phyloP scores from a whole-genome alignment of 495 filamentous ascomycete species.

The Aspergillus kassunensis region DNA sequence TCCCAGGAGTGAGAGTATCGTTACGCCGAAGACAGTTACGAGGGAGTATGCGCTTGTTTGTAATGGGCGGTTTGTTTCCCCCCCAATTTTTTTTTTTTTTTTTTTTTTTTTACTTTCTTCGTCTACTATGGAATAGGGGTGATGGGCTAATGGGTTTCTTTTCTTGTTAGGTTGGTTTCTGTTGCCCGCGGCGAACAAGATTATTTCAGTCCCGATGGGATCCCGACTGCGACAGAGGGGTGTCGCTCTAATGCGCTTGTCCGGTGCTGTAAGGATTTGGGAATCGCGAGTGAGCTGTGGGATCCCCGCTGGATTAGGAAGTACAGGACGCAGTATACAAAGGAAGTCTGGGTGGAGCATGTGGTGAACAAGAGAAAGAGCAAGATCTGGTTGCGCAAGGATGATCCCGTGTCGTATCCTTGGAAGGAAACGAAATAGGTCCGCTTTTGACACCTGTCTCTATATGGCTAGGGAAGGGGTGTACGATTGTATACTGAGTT shows the following conservation, averaged over 20 bases:
- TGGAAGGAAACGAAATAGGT: conserved; percentile 58
- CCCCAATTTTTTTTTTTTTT: not conserved
- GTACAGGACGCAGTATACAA: conserved; percentile 62
- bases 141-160: not conserved
- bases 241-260: conserved; percentile 96
- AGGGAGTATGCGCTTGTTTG: conserved; percentile 92
- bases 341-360: conserved; percentile 82
- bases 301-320: conserved; percentile 85
- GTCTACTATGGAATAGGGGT: not conserved
- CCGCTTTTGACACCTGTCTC: too few species aligned
- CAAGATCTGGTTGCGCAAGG: conserved; percentile 85
- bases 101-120: not conserved
- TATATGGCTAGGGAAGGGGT: too few species aligned
- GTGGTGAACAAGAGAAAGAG: conserved; percentile 77
- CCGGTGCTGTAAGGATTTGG: conserved; percentile 96
- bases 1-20: conserved; percentile 84
- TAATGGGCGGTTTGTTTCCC: conserved; percentile 69
- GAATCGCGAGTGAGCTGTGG: conserved; percentile 93
- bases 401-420: conserved; percentile 72
- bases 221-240: conserved; percentile 95
- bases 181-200: conserved; percentile 93
- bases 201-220: conserved; percentile 87
- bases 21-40: conserved; percentile 83
- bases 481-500: too few species aligned
- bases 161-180: conserved; percentile 56